phyloP scores from a whole-genome alignment of 1,284 basidiomycete species.

The Cystobasidium slooffiae region DNA sequence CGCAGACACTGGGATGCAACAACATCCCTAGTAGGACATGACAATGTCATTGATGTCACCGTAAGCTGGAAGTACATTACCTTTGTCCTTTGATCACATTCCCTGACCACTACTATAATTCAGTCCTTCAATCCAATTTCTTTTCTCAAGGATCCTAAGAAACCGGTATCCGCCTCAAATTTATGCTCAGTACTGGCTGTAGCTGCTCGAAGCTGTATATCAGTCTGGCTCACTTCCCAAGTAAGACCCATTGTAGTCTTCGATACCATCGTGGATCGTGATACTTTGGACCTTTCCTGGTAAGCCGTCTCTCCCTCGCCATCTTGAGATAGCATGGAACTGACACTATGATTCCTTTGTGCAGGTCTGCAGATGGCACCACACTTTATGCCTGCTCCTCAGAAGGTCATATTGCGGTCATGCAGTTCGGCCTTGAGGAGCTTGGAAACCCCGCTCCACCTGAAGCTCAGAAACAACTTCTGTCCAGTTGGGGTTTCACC shows the following conservation, averaged over 20 bases:
- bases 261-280: conserved; percentile 89
- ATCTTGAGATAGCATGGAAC: background rate
- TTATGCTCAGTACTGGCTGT: conserved; percentile 83
- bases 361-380: conserved; percentile 85
- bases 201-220: conserved; percentile 72
- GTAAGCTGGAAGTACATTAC: conserved; percentile 60
- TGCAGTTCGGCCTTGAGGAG: conserved; percentile 78
- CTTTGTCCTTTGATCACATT: background rate
- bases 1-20: conserved; percentile 63
- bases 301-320: conserved; percentile 53
- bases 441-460: conserved; percentile 80
- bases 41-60: conserved; percentile 95
- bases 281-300: conserved; percentile 96
- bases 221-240: conserved; percentile 90
- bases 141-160: conserved; percentile 72
- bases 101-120: background rate
- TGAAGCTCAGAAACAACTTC: conserved; percentile 73
- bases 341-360: too few species aligned
- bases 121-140: conserved; percentile 90
- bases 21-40: conserved; percentile 86
- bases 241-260: conserved; percentile 88
- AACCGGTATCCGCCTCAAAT: conserved; percentile 71
- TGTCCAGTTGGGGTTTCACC: conserved; percentile 75
- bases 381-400: conserved; percentile 93
- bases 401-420: conserved; percentile 88